These are phyloP conservation scores for Golubevia pallescens DNA, from an alignment of 1,284 basidiomycete genomes.

Conservation along the genomic window DNA sequence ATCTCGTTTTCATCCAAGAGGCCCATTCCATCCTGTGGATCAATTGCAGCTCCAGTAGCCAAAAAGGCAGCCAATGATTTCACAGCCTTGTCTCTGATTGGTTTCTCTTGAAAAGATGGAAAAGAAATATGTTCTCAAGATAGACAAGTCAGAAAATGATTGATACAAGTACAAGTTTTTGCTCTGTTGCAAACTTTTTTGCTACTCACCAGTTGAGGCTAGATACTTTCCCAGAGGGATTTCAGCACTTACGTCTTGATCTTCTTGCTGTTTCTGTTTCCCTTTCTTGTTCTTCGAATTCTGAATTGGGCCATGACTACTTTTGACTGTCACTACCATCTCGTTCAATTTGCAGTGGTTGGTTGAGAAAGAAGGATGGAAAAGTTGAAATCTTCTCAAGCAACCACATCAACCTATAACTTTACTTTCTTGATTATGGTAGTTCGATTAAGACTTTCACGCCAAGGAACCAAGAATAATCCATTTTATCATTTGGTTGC, in stretches of 20 bases:
- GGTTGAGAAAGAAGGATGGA: neutral
- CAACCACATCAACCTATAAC: neutral
- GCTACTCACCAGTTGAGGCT: conserved; percentile 78
- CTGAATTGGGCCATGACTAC: neutral
- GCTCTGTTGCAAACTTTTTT: too few relatives aligned
- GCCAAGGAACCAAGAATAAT: conserved; percentile 80
- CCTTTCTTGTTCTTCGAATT: too few relatives aligned
- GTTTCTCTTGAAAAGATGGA: conserved; percentile 75
- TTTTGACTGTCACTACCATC: neutral
- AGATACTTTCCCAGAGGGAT: conserved; percentile 82
- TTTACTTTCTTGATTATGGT: conserved; percentile 70
- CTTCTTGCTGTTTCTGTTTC: too few relatives aligned
- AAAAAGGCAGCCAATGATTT: conserved; percentile 75
- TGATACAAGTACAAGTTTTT: conserved; percentile 17
- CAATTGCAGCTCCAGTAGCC: neutral
- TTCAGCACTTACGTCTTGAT: too few relatives aligned
- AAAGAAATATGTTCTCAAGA: too few relatives aligned
- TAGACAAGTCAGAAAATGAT: too few relatives aligned
- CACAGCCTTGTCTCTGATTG: conserved; percentile 79
- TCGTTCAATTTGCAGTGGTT: neutral
- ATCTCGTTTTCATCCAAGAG: conserved; percentile 80
- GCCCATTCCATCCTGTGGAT: too few relatives aligned
- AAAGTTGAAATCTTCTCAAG: neutral
- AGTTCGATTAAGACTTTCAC: conserved; percentile 81
- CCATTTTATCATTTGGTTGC: conserved; percentile 88